phyloP scores from a whole-genome alignment of 192 early-diverging fungal species.

The Spizellomyces punctatus region DNA sequence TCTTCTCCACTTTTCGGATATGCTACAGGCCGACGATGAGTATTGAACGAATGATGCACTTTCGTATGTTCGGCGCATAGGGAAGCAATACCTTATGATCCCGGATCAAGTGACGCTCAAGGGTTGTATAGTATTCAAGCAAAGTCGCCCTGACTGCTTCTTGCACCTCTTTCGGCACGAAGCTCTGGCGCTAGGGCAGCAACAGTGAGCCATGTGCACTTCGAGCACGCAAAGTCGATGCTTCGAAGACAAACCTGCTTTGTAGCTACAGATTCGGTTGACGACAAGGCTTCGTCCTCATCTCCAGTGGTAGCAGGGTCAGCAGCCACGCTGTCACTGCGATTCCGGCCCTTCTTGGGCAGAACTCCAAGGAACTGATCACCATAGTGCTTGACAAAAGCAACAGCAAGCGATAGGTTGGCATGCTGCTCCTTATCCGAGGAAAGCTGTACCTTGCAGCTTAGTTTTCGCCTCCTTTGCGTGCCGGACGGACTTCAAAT shows the following conservation, averaged over 20 bases:
- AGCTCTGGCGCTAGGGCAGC: not conserved
- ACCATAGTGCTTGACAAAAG: constrained; percentile 55
- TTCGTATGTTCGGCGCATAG: constrained; percentile 25
- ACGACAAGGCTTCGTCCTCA: constrained; percentile 5
- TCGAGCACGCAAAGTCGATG: not conserved
- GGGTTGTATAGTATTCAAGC: constrained; percentile 60
- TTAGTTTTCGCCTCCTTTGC: too few relatives aligned
- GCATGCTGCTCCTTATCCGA: constrained; percentile 40
- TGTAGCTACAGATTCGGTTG: not conserved
- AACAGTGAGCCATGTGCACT: not conserved
- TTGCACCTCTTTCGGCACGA: constrained; percentile 28
- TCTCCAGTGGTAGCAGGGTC: not conserved
- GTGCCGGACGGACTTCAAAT: too few relatives aligned
- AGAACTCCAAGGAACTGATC: not conserved
- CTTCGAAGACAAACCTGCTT: not conserved
- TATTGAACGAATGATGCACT: not conserved
- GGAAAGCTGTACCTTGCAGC: too few relatives aligned
- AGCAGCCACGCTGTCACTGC: too few relatives aligned
- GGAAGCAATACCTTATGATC: constrained; percentile 54
- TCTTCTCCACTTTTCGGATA: constrained; percentile 72
- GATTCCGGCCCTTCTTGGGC: too few relatives aligned
- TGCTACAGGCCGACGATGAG: constrained; percentile 31
- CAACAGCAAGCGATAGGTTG: constrained; percentile 50
- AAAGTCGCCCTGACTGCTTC: constrained; percentile 43
- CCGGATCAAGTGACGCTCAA: constrained; percentile 62